Evolutionary conservation across 345 rosid genomes (phyloP).

Genomic region (Rhodamnia argentea): DNA sequence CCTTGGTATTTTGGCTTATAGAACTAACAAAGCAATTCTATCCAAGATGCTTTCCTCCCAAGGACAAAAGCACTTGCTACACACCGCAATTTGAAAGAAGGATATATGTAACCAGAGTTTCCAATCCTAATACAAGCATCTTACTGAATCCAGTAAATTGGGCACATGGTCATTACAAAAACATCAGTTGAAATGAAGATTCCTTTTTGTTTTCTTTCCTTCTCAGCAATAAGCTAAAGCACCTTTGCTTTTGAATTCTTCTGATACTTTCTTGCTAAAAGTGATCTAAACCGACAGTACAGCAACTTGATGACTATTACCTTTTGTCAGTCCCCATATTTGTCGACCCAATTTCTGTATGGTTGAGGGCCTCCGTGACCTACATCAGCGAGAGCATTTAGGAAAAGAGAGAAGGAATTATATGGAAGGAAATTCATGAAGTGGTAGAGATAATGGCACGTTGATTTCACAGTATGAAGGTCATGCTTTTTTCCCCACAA

Average conservation of each 20-base stretch:
- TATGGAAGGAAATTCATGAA: neutral
- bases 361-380: slow-evolving; percentile 58
- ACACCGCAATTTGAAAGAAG: neutral
- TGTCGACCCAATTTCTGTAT: slow-evolving; percentile 27
- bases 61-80: neutral
- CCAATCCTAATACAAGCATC: neutral
- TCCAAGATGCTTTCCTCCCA: neutral
- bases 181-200: neutral
- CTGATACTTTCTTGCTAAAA: neutral
- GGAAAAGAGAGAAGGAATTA: neutral
- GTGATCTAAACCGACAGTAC: neutral
- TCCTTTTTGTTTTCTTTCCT: neutral
- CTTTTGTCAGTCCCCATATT: slow-evolving; percentile 34
- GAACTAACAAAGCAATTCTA: neutral
- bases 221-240: neutral
- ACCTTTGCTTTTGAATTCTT: neutral
- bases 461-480: neutral
- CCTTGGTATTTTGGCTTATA: neutral
- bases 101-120: neutral
- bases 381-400: slow-evolving; percentile 11
- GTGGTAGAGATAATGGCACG: neutral
- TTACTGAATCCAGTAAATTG: neutral
- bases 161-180: neutral
- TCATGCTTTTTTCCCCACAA: neutral
- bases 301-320: slow-evolving; percentile 16